Base-by-base conservation (phyloP, 2,329 filamentous ascomycete species). In the Alternaria ventricosa region DNA sequence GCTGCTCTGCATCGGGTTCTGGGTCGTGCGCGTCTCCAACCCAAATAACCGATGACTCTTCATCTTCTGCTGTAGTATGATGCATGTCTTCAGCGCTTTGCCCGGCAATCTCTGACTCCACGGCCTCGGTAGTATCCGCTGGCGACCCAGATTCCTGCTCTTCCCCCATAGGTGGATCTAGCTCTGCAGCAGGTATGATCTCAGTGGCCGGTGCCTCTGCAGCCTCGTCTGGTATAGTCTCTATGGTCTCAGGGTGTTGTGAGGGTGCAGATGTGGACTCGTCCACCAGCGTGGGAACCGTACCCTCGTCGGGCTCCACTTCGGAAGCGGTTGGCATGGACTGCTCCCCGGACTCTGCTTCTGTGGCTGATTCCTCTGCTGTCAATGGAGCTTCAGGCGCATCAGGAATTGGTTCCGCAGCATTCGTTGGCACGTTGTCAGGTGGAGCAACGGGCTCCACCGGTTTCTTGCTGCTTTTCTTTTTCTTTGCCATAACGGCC, bases 401-500 rank as follows among this genome's bases (percentile, higher is more conserved):
- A 18, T 66, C 56, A 63, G 70, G 63, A 45, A 65, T 44, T 47
- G 66, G 59, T 54, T 77, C 75, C 55, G 73, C 74, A 22, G 68
- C 53, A 20, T 65, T 55, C 30, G 60, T 49, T 56, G 71, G 62
- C 54, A 62, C 73, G 55, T 65, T 77, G 46, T 65, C 69, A 61
- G 75, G 72, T 67, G 74, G 72, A 60, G 75, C 70, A 23, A 66
- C 57, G 63, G 63, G 60, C 43, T 78, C 77, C 45, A 66, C 68
- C 62, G 71, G 70, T 64, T 78, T 76, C 63, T 74, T 72, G 27
- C 65, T 72, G 65, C 75, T 76, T 60, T 57, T 68, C 63, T 77
- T 78, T 66, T 75, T 77, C 66, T 78, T 79, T 63, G 66, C 72
- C 75, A 77, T 78, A 67, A 61, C 65, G 46, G 55, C 54, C 49